Percentiles rank a stretch among this genome's conserved stretches.
These are phyloP conservation scores for Paraphoma chrysanthemicola DNA, from an alignment of 2,329 filamentous ascomycete species.

Conservation along the genomic window DNA sequence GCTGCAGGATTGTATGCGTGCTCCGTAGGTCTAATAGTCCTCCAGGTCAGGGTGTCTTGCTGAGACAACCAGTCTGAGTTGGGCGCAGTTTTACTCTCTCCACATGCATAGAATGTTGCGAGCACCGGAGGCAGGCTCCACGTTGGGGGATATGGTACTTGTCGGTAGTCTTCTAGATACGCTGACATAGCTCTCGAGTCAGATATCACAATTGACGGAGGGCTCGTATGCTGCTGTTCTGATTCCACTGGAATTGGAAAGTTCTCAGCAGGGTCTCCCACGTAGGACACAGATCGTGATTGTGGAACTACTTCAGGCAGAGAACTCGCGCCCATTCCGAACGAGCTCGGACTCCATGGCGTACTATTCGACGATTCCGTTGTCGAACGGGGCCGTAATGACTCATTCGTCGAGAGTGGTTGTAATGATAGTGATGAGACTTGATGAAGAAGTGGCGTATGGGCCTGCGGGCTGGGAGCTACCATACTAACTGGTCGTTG, in stretches of 20 bases:
- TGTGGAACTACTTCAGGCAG: slow-evolving; percentile 21
- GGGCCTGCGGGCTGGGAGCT: slow-evolving; percentile 9
- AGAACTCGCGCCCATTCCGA: slow-evolving; percentile 13
- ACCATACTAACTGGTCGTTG: slow-evolving; percentile 18
- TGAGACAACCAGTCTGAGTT: slow-evolving; percentile 36
- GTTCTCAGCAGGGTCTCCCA: slow-evolving; percentile 9
- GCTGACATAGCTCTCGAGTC: slow-evolving; percentile 21
- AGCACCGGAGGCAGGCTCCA: slow-evolving; percentile 32
- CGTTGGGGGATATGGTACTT: slow-evolving; percentile 41
- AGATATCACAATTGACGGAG: slow-evolving; percentile 4
- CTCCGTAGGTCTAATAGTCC: slow-evolving; percentile 23
- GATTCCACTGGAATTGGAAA: slow-evolving; percentile 16
- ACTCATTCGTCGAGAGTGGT: slow-evolving; percentile 5
- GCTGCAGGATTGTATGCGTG: slow-evolving; percentile 13
- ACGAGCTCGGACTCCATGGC: slow-evolving; percentile 25
- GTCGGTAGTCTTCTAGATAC: slow-evolving; percentile 37
- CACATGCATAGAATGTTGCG: slow-evolving; percentile 30
- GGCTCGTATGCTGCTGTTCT: slow-evolving; percentile 3
- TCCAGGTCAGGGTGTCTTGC: slow-evolving; percentile 29
- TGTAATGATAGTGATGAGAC: slow-evolving; percentile 14
- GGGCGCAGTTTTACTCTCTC: slow-evolving; percentile 6
- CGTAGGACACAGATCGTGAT: not conserved
- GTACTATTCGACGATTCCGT: slow-evolving; percentile 18
- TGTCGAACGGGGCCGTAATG: slow-evolving; percentile 13
- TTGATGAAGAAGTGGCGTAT: slow-evolving; percentile 18